phyloP scores from a whole-genome alignment of 1,284 basidiomycete genomes.

The Pseudozyma flocculosa region DNA sequence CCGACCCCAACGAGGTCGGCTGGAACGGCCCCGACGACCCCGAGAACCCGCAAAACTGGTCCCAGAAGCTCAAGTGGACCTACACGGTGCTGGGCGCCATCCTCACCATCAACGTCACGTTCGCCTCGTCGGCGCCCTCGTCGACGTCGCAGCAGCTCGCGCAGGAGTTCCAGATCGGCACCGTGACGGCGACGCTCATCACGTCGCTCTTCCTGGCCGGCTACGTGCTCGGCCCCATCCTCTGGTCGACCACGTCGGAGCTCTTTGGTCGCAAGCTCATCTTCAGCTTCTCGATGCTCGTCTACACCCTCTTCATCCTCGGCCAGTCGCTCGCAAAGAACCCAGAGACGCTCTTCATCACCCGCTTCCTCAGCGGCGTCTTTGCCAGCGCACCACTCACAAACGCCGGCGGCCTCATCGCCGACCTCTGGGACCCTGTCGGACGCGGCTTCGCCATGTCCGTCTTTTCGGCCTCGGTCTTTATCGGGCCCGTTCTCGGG shows the following conservation, averaged over 20 bases:
- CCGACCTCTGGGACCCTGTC: conserved; percentile 51
- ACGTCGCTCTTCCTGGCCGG: conserved; percentile 52
- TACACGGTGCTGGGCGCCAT: conserved; percentile 35
- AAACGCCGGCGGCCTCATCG: conserved; percentile 45
- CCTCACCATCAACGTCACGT: conserved; percentile 50
- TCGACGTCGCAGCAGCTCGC: conserved; percentile 18
- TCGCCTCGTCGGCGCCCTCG: conserved; percentile 53
- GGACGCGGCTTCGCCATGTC: conserved; percentile 55
- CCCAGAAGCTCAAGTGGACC: conserved; percentile 24
- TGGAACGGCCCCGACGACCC: conserved; percentile 37
- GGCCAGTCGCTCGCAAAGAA: conserved; percentile 49
- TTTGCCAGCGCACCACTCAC: conserved; percentile 30
- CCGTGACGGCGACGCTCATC: conserved; percentile 47
- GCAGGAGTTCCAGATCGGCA: conserved; percentile 21
- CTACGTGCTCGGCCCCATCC: conserved; percentile 37
- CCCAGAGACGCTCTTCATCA: conserved; percentile 42
- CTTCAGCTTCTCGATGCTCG: conserved; percentile 44
- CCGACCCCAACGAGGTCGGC: conserved; percentile 21
- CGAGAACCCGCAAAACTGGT: conserved; percentile 44
- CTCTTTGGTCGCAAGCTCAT: conserved; percentile 52
- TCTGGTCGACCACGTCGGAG: conserved; percentile 39
- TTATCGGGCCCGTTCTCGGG: conserved; percentile 30
- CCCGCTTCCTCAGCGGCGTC: conserved; percentile 50
- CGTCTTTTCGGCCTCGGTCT: conserved; percentile 50
- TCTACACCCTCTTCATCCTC: conserved; percentile 51